These are phyloP conservation scores for Kockiozyma suomiensis DNA, from an alignment of 805 yeast species.

Conservation along the genomic window DNA sequence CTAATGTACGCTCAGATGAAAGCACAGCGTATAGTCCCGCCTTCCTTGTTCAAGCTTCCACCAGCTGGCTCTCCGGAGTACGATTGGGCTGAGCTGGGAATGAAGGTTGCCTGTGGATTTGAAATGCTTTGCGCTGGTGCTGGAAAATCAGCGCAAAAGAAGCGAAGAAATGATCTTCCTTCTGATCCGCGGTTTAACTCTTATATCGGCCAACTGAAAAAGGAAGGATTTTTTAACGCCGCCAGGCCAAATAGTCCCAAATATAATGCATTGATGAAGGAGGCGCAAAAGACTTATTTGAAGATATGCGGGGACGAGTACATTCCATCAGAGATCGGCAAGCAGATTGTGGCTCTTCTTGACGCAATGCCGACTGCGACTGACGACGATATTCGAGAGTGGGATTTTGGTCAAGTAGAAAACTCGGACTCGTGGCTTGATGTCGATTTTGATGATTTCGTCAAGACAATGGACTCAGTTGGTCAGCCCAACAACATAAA, in stretches of 20 bases:
- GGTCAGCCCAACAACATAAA: background rate
- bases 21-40: constrained; percentile 30
- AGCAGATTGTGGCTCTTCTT: constrained; percentile 6
- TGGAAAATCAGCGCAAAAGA: constrained; percentile 12
- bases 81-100: constrained; percentile 33
- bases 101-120: constrained; percentile 36
- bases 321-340: constrained; percentile 11
- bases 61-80: constrained; percentile 2
- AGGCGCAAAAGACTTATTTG: constrained; percentile 28
- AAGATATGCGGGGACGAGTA: constrained; percentile 16
- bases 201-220: constrained; percentile 12
- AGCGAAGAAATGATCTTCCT: constrained; percentile 8
- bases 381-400: constrained; percentile 27
- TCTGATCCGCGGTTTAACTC: constrained; percentile 23
- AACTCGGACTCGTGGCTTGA: constrained; percentile 37
- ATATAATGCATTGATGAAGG: constrained; percentile 13
- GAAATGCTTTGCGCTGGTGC: constrained; percentile 34
- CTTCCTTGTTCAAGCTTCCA: constrained; percentile 24
- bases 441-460: constrained; percentile 30
- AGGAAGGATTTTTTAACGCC: constrained; percentile 32
- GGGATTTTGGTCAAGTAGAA: constrained; percentile 26
- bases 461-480: constrained; percentile 20
- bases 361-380: constrained; percentile 6
- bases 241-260: constrained; percentile 24
- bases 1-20: constrained; percentile 36